A percentile compares a stretch with the other conserved stretches of the same genome.
phyloP scores from a whole-genome alignment of 108 stramenopile genomes.

The Skeletonema costatum region DNA sequence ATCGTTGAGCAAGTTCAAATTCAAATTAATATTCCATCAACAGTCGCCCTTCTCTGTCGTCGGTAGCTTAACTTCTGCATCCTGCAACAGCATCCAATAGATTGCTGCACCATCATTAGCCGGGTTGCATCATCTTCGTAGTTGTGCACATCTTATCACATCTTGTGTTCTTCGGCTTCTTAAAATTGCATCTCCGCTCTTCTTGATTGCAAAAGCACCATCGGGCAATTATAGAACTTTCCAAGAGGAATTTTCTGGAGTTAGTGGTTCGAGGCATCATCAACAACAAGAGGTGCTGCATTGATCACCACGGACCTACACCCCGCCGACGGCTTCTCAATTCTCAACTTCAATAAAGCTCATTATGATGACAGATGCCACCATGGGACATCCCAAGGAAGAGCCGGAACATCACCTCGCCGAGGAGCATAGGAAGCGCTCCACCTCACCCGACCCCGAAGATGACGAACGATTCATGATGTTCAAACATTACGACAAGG shows the following conservation, averaged over 20 bases:
- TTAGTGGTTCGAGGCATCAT: not conserved
- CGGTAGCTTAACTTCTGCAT: not conserved
- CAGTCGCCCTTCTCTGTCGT: not conserved
- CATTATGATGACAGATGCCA: too few species aligned
- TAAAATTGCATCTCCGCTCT: not conserved
- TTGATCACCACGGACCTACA: not conserved
- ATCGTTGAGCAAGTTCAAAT: not conserved
- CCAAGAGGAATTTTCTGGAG: not conserved
- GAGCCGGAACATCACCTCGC: not conserved
- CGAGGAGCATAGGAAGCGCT: not conserved
- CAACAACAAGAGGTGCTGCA: not conserved
- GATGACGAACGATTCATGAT: conserved; percentile 2
- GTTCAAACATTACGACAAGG: conserved; percentile 2
- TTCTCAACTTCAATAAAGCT: not conserved
- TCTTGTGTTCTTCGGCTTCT: not conserved
- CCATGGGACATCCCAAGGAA: not conserved
- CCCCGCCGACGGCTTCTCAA: not conserved
- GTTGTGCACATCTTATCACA: not conserved
- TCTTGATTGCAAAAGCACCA: not conserved
- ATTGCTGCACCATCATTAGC: not conserved
- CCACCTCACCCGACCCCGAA: not conserved
- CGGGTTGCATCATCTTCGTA: not conserved
- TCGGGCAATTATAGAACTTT: not conserved
- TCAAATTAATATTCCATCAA: not conserved
- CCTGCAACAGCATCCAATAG: not conserved